phyloP scores from a whole-genome alignment of 2,329 filamentous ascomycete genomes.

The Niveomyces coronatus region DNA sequence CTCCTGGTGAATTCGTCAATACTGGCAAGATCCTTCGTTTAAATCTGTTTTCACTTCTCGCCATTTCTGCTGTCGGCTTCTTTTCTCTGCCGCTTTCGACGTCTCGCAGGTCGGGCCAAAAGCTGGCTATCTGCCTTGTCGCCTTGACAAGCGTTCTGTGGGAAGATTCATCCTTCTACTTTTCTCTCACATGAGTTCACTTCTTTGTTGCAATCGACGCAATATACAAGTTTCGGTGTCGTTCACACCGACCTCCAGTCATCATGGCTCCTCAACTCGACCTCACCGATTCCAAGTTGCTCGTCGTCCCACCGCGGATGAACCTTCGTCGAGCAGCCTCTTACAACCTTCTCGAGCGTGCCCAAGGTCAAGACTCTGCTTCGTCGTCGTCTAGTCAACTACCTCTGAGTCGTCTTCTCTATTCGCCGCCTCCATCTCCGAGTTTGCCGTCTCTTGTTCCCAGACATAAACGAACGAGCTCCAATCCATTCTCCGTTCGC shows the following conservation, averaged over 20 bases:
- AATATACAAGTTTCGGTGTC: background rate
- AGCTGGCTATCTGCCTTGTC: no score
- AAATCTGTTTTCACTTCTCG: slow-evolving; percentile 8
- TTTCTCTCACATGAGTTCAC: no score
- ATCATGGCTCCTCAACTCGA: slow-evolving; percentile 38
- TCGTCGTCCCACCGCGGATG: slow-evolving; percentile 43
- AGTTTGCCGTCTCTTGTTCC: slow-evolving; percentile 58
- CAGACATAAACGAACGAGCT: slow-evolving; percentile 51
- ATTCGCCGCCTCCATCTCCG: slow-evolving; percentile 59
- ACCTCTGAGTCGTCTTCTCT: slow-evolving; percentile 57
- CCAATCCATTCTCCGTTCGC: slow-evolving; percentile 34
- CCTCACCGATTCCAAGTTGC: slow-evolving; percentile 37
- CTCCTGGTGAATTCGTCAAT: no score
- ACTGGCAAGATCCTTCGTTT: no score
- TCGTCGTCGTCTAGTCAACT: slow-evolving; percentile 54
- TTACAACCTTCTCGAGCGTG: slow-evolving; percentile 43
- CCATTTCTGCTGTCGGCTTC: no score
- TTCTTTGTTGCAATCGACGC: slow-evolving; percentile 13
- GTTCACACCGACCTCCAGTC: slow-evolving; percentile 3
- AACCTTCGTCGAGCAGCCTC: slow-evolving; percentile 50
- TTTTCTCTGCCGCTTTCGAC: no score
- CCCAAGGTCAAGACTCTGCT: slow-evolving; percentile 27
- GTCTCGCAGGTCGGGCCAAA: no score
- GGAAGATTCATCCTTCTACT: no score
- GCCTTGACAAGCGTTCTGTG: no score